These are phyloP conservation scores for Eucalyptus caleyi DNA, from an alignment of 345 rosid genomes.

Conservation along the genomic window DNA sequence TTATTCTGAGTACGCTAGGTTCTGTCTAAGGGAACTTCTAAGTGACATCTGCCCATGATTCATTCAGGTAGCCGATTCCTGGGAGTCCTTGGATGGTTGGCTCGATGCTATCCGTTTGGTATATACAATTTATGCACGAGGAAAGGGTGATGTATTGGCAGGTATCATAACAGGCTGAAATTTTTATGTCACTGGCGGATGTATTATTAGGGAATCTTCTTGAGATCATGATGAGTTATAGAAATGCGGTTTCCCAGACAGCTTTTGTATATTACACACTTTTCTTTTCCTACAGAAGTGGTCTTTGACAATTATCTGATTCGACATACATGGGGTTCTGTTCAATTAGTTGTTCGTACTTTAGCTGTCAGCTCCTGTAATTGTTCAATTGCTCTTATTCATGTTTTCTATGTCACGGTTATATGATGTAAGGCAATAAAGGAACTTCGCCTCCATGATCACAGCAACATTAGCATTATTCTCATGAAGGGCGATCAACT, in stretches of 20 bases:
- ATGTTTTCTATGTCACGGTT: not conserved
- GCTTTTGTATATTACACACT: not conserved
- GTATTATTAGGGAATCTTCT: not conserved
- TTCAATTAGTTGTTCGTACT: not conserved
- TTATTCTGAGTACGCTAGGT: not conserved
- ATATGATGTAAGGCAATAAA: not conserved
- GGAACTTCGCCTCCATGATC: not conserved
- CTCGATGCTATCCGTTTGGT: conserved; percentile 88
- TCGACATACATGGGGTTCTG: not conserved
- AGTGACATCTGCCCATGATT: not conserved
- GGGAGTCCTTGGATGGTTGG: conserved; percentile 98
- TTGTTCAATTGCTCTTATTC: not conserved
- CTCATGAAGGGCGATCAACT: not conserved
- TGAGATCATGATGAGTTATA: not conserved
- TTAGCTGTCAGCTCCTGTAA: not conserved
- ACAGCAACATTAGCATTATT: not conserved
- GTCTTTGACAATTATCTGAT: not conserved
- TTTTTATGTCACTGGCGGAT: not conserved
- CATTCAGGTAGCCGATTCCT: conserved; percentile 83
- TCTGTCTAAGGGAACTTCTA: not conserved
- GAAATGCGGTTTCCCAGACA: not conserved
- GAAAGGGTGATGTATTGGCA: conserved; percentile 82
- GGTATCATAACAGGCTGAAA: conserved; percentile 73
- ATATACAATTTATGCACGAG: conserved; percentile 84
- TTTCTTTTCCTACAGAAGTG: not conserved